These are phyloP conservation scores for Yamadazyma pseudoaaseri DNA, from an alignment of 1,139 yeast species.

Conservation along the genomic window DNA sequence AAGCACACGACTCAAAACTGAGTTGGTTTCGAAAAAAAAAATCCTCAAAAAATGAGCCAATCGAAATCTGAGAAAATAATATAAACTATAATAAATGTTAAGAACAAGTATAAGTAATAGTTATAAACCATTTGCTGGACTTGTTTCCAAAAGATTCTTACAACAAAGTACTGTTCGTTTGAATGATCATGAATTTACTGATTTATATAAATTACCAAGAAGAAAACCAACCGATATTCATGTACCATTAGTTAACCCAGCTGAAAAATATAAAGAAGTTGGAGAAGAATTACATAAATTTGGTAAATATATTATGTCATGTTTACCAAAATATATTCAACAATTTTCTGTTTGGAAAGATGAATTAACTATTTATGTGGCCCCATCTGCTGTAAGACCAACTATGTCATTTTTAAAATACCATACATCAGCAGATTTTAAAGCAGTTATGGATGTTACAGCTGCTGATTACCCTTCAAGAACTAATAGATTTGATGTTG, in stretches of 20 bases:
- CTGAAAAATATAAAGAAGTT: conserved; percentile 69
- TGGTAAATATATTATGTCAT: conserved; percentile 76
- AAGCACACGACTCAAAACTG: too few species aligned
- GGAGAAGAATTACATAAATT: conserved; percentile 78
- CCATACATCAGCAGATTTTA: conserved; percentile 81
- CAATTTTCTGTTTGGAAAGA: conserved; percentile 90
- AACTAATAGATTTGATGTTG: conserved; percentile 82
- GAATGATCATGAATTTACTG: conserved; percentile 24
- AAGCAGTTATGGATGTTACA: conserved; percentile 76
- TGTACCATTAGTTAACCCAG: conserved; percentile 73
- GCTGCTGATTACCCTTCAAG: conserved; percentile 88
- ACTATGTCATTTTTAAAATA: conserved; percentile 67
- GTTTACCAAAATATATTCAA: conserved; percentile 80
- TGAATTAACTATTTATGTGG: conserved; percentile 73
- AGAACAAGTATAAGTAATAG: conserved; percentile 5
- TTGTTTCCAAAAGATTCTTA: conserved; percentile 8
- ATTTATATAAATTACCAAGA: conserved; percentile 42
- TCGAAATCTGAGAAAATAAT: conserved; percentile 13
- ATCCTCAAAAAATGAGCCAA: conserved; percentile 8
- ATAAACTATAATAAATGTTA: conserved; percentile 4
- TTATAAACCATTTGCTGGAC: conserved; percentile 5
- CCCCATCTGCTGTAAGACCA: conserved; percentile 74
- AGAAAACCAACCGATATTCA: conserved; percentile 33
- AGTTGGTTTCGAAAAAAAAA: too few species aligned
- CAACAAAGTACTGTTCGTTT: conserved; percentile 5